These are phyloP conservation scores for Biscutella laevigata DNA, from an alignment of 441 rosid genomes.

Conservation along the genomic window DNA sequence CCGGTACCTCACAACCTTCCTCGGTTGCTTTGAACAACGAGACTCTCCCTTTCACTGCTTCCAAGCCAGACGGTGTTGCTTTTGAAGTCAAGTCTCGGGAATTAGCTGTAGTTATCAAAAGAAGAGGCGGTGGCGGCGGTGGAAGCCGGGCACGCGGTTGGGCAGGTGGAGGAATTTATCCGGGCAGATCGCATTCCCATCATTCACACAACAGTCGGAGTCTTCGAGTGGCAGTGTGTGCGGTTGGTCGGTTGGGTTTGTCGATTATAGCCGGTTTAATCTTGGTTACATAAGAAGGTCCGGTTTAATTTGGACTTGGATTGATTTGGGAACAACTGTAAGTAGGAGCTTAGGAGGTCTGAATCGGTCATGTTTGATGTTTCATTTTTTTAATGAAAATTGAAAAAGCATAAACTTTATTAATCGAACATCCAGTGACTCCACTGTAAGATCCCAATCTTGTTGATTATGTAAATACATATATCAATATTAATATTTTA, in stretches of 20 bases:
- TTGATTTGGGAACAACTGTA: not conserved
- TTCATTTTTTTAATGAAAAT: not conserved
- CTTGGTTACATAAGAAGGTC: not conserved
- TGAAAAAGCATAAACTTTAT: not conserved
- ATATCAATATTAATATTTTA: too few relatives aligned
- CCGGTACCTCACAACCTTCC: not conserved
- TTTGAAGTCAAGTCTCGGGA: slow-evolving; percentile 1
- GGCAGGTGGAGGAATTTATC: not conserved
- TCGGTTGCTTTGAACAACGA: slow-evolving; percentile 3
- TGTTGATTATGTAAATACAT: too few relatives aligned
- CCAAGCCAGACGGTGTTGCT: not conserved
- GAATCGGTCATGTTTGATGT: too few relatives aligned
- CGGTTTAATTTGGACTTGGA: not conserved
- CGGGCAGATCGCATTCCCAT: slow-evolving; percentile 2
- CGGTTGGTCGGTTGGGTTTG: slow-evolving; percentile 3
- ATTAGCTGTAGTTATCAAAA: slow-evolving; percentile 8
- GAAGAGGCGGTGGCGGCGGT: not conserved
- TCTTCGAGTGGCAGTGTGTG: not conserved
- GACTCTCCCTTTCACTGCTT: slow-evolving; percentile 1
- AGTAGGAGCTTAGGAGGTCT: too few relatives aligned
- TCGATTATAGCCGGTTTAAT: slow-evolving; percentile 9
- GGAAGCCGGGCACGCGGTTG: not conserved
- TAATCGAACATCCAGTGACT: too few relatives aligned
- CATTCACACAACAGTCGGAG: not conserved
- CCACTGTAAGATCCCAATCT: too few relatives aligned